A percentile compares a stretch with the other conserved stretches of the same genome.
phyloP scores from a whole-genome alignment of 2,329 filamentous ascomycete species.

The Sclerotiophoma versabilis region DNA sequence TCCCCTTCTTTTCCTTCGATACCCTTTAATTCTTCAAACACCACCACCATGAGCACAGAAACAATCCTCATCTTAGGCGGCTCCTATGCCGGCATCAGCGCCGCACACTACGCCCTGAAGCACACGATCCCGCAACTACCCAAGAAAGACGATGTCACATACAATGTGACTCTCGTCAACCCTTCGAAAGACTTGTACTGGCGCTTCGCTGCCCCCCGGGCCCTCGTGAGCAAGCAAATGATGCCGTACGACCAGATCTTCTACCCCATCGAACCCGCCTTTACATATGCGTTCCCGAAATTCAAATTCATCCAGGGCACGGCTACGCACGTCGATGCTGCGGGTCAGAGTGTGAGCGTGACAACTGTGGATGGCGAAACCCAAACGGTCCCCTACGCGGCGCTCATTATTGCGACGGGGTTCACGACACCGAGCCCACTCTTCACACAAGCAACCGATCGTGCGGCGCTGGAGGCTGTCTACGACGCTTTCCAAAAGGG shows the following conservation, averaged over 20 bases:
- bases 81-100: constrained; percentile 45
- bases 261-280: constrained; percentile 59
- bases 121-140: constrained; percentile 46
- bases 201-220: constrained; percentile 62
- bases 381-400: constrained; percentile 56
- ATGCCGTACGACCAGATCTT: constrained; percentile 60
- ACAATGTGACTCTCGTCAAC: constrained; percentile 64
- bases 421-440: constrained; percentile 57
- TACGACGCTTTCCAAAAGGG: constrained; percentile 48
- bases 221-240: constrained; percentile 58
- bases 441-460: constrained; percentile 52
- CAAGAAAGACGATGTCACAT: constrained; percentile 47
- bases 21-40: not conserved
- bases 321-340: constrained; percentile 57
- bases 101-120: constrained; percentile 47
- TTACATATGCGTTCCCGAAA: constrained; percentile 57
- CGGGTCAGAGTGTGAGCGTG: constrained; percentile 53
- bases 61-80: constrained; percentile 48
- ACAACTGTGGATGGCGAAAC: constrained; percentile 43
- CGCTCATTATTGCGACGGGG: constrained; percentile 64
- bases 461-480: constrained; percentile 34
- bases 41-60: constrained; percentile 40
- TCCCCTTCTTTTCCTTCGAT: constrained; percentile 5
- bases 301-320: constrained; percentile 62
- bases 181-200: constrained; percentile 63